Percentiles rank a stretch among this genome's conserved stretches.
Conservation (phyloP, 1,284 basidiomycete species). For the Cystobasidium pallidum region DNA sequence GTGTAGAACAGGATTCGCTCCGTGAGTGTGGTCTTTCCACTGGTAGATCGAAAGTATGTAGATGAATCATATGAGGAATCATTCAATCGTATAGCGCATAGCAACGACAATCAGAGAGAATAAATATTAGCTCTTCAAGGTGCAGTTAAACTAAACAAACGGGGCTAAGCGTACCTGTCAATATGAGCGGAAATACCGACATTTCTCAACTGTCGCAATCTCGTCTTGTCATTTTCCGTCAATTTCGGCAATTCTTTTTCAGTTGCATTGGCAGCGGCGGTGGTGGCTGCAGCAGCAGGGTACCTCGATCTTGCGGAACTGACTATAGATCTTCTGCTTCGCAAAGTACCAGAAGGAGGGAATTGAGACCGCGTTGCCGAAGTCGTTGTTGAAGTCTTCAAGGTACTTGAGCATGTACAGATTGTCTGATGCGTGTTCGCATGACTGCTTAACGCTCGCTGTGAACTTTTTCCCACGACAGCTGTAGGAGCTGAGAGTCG, state of each 20-base stretch:
- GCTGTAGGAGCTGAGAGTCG: slow-evolving; percentile 3
- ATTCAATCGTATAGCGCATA: too few species aligned
- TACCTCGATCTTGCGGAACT: background rate
- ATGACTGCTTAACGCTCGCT: slow-evolving; percentile 1
- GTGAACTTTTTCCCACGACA: slow-evolving; percentile 13
- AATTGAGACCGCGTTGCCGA: background rate
- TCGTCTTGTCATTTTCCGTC: slow-evolving; percentile 51
- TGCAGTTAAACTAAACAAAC: background rate
- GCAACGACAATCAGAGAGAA: too few species aligned
- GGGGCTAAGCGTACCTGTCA: slow-evolving; percentile 48
- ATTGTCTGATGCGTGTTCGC: slow-evolving; percentile 1
- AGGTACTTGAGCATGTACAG: slow-evolving; percentile 11
- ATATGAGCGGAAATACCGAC: slow-evolving; percentile 60
- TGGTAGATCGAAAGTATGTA: slow-evolving; percentile 55
- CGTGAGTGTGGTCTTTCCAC: slow-evolving; percentile 98
- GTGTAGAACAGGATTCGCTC: slow-evolving; percentile 97
- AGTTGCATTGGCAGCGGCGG: slow-evolving; percentile 5
- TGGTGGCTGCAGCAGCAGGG: slow-evolving; percentile 18
- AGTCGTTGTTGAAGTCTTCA: background rate
- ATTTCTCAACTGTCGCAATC: slow-evolving; percentile 57
- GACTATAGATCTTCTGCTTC: background rate
- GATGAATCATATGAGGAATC: too few species aligned
- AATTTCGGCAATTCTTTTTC: slow-evolving; percentile 39
- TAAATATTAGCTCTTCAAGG: background rate
- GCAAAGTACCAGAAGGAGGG: background rate